Evolutionary conservation across 306 rosid genomes (phyloP).

Genomic region (Cucumis cinereus): DNA sequence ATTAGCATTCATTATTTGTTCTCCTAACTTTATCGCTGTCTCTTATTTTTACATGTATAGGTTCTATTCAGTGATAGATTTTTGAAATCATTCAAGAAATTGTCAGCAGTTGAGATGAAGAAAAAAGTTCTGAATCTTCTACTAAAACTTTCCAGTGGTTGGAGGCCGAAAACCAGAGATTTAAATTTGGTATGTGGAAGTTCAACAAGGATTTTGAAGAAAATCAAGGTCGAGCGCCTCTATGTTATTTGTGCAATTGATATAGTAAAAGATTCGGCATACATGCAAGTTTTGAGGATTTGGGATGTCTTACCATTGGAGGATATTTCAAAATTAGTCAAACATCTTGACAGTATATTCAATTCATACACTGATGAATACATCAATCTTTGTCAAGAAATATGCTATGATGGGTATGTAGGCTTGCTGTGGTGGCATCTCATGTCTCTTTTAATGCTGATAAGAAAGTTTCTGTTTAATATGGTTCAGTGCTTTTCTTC

Average conservation of each 20-base stretch:
- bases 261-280: conserved; percentile 26
- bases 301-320: conserved; percentile 58
- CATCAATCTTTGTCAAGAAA: conserved; percentile 39
- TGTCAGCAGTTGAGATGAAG: conserved; percentile 20
- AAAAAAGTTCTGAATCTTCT: conserved; percentile 37
- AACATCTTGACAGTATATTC: conserved; percentile 44
- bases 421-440: not conserved
- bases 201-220: conserved; percentile 36
- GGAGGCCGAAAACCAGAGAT: conserved; percentile 52
- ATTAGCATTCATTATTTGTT: not conserved
- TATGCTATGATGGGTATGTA: conserved; percentile 39
- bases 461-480: not conserved
- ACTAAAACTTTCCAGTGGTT: conserved; percentile 48
- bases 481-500: not conserved
- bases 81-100: conserved; percentile 49
- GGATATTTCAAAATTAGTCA: conserved; percentile 40
- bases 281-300: conserved; percentile 48
- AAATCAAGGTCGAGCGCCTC: conserved; percentile 42
- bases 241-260: conserved; percentile 46
- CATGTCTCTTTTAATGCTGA: not conserved
- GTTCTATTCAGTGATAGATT: conserved; percentile 59
- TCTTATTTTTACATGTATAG: conserved; percentile 14
- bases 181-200: conserved; percentile 24
- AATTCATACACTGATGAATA: conserved; percentile 41
- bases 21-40: not conserved